A percentile compares a stretch with the other conserved stretches of the same genome.
Conservation (phyloP, 148 eudicot genomes). For the Polygonum maritimum region DNA sequence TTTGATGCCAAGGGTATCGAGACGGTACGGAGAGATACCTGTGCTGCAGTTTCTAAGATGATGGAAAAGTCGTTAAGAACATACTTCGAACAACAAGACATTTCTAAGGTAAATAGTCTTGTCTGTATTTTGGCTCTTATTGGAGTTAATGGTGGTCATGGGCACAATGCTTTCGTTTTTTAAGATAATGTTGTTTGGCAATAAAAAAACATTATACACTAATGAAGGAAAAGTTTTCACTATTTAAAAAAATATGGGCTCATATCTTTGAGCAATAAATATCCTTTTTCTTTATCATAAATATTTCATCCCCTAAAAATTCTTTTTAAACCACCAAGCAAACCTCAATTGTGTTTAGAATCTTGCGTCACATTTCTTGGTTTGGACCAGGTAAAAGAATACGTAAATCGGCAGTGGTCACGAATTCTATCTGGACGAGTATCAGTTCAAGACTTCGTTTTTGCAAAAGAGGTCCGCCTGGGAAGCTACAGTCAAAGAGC, state of each 20-base stretch:
- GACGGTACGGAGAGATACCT: slow-evolving; percentile 93
- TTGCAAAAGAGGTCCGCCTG: slow-evolving; percentile 93
- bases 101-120: slow-evolving; percentile 37
- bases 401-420: slow-evolving; percentile 80
- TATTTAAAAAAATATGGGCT: no score
- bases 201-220: no score
- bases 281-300: no score
- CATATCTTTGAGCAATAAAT: no score
- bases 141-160: no score
- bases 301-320: no score
- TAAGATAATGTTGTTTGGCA: no score
- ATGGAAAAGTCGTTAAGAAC: slow-evolving; percentile 78
- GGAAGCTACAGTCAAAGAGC: slow-evolving; percentile 69
- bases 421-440: slow-evolving; percentile 71
- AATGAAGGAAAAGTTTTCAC: no score
- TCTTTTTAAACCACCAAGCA: no score
- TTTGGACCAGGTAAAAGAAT: slow-evolving; percentile 50
- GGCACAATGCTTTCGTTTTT: no score
- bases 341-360: background rate
- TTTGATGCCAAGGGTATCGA: slow-evolving; percentile 99
- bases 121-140: background rate
- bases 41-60: slow-evolving; percentile 83
- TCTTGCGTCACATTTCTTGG: background rate
- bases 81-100: slow-evolving; percentile 57
- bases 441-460: slow-evolving; percentile 82